Conservation (phyloP, 352 stramenopile genomes). For the Globisporangium takayamanum region DNA sequence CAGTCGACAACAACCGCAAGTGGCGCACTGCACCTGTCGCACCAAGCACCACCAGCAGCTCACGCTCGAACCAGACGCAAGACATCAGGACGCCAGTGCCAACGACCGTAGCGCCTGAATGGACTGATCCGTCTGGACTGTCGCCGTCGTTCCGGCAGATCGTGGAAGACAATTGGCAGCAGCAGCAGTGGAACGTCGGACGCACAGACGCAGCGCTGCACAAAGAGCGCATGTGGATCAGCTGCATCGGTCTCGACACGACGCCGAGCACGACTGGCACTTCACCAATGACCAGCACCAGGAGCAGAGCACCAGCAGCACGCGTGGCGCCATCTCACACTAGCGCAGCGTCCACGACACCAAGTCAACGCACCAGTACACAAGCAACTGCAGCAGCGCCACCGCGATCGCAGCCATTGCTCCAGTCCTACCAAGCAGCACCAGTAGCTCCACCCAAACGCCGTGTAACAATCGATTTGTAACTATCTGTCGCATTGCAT, state of each 20-base stretch:
- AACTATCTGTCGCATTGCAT: background rate
- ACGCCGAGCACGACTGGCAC: background rate
- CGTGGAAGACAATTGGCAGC: slow-evolving; percentile 53
- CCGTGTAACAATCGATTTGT: slow-evolving; percentile 12
- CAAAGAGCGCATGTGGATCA: slow-evolving; percentile 39
- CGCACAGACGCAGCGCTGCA: slow-evolving; percentile 17
- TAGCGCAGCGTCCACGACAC: no score
- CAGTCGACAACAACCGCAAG: slow-evolving; percentile 12
- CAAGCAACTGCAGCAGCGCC: background rate
- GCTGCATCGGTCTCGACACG: slow-evolving; percentile 35
- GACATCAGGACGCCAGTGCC: background rate
- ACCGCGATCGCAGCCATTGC: background rate
- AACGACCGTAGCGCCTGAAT: slow-evolving; percentile 3
- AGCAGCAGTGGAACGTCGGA: slow-evolving; percentile 16
- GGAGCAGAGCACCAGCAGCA: background rate
- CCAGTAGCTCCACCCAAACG: background rate
- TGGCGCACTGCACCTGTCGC: slow-evolving; percentile 7
- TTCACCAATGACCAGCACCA: background rate
- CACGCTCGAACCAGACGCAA: background rate
- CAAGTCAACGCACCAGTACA: background rate
- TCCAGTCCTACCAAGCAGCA: background rate
- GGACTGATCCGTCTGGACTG: slow-evolving; percentile 42
- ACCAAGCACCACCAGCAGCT: background rate
- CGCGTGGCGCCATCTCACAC: no score
- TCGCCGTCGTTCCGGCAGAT: slow-evolving; percentile 40